Evolutionary conservation across 495 filamentous ascomycete genomes (phyloP).

Genomic region (Xylaria telfairii): DNA sequence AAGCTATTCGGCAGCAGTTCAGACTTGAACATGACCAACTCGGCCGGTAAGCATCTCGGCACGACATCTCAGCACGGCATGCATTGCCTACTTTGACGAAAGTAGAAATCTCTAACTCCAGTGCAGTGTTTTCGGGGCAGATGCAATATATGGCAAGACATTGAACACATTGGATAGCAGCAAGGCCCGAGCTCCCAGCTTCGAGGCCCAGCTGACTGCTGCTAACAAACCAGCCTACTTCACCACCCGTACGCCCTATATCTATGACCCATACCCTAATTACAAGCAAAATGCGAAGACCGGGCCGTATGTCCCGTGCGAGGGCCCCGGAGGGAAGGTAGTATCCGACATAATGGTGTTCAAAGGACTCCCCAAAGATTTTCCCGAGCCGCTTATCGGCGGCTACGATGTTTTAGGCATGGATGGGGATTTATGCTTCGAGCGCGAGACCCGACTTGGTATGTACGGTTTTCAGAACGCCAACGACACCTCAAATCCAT

Average conservation of each 20-base stretch:
- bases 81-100: neutral
- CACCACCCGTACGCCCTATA: slow-evolving; percentile 40
- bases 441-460: slow-evolving; percentile 83
- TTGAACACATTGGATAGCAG: slow-evolving; percentile 46
- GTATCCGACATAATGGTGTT: slow-evolving; percentile 51
- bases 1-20: slow-evolving; percentile 44
- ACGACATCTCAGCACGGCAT: neutral
- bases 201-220: slow-evolving; percentile 36
- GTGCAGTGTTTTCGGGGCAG: slow-evolving; percentile 39
- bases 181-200: slow-evolving; percentile 33
- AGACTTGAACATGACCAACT: slow-evolving; percentile 47
- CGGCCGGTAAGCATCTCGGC: slow-evolving; percentile 41
- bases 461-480: slow-evolving; percentile 73
- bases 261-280: slow-evolving; percentile 58
- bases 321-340: slow-evolving; percentile 40
- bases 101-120: slow-evolving; percentile 18
- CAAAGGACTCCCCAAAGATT: slow-evolving; percentile 68
- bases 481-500: slow-evolving; percentile 41
- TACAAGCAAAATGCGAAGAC: slow-evolving; percentile 49
- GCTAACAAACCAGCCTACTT: slow-evolving; percentile 34
- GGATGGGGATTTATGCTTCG: slow-evolving; percentile 86
- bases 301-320: slow-evolving; percentile 39
- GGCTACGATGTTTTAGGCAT: slow-evolving; percentile 75
- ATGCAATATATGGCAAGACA: slow-evolving; percentile 55
- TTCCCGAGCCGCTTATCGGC: slow-evolving; percentile 81